A percentile compares a stretch with the other conserved stretches of the same genome.
phyloP scores from a whole-genome alignment of 1,284 basidiomycete species.

The Fomitopsis pinicola region DNA sequence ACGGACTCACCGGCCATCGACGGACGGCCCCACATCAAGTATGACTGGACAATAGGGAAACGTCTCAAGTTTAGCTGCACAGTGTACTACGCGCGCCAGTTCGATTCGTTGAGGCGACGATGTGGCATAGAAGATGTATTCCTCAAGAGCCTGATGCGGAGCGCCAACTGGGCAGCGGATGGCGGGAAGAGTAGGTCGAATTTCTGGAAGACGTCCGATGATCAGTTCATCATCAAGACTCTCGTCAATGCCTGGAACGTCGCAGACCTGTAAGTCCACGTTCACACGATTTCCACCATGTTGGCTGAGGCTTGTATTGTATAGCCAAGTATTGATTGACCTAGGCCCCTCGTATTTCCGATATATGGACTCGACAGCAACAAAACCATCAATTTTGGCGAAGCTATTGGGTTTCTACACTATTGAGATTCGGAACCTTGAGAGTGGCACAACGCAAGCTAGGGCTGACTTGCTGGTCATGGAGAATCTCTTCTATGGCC shows the following conservation, averaged over 20 bases:
- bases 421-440: slow-evolving; percentile 70
- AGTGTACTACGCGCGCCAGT: slow-evolving; percentile 76
- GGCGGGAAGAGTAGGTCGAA: slow-evolving; percentile 70
- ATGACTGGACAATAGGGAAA: slow-evolving; percentile 72
- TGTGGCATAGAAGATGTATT: slow-evolving; percentile 66
- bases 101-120: slow-evolving; percentile 57
- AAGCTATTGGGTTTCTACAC: slow-evolving; percentile 80
- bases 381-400: slow-evolving; percentile 61
- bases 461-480: slow-evolving; percentile 75
- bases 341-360: slow-evolving; percentile 73
- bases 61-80: slow-evolving; percentile 72
- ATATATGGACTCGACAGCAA: slow-evolving; percentile 67
- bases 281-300: not conserved
- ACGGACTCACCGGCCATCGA: slow-evolving; percentile 45
- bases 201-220: slow-evolving; percentile 77
- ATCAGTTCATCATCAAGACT: slow-evolving; percentile 78
- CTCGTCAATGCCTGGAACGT: slow-evolving; percentile 82
- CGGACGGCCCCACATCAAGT: slow-evolving; percentile 74
- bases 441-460: slow-evolving; percentile 56
- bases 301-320: slow-evolving; percentile 4
- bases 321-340: slow-evolving; percentile 71
- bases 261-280: slow-evolving; percentile 62
- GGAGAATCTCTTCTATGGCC: slow-evolving; percentile 76
- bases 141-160: slow-evolving; percentile 55
- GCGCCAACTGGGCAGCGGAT: slow-evolving; percentile 66